These are phyloP conservation scores for Ceratobasidium sp. DNA, from an alignment of 1,284 basidiomycete genomes.

Conservation along the genomic window DNA sequence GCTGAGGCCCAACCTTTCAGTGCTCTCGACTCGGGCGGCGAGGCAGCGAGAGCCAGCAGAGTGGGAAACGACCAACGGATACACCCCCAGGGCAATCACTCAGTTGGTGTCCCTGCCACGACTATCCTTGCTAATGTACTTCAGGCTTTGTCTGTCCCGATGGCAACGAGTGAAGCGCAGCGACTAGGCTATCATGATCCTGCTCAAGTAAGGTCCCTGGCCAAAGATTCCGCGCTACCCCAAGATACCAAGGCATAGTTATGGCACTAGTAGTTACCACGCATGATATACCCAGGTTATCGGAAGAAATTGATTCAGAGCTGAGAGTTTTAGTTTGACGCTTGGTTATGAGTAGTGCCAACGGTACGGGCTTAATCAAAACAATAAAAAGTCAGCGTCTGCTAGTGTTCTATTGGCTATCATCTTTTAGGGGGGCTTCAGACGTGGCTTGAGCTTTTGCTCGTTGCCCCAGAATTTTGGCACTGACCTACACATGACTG, in stretches of 20 bases:
- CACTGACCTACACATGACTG: constrained; percentile 71
- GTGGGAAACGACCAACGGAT: not conserved
- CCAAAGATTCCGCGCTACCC: not conserved
- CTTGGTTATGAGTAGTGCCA: not conserved
- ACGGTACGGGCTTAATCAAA: not conserved
- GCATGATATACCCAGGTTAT: not conserved
- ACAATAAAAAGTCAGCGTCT: not conserved
- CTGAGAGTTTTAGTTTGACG: not conserved
- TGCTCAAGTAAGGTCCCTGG: not conserved
- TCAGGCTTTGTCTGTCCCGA: constrained; percentile 2
- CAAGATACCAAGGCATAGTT: not conserved
- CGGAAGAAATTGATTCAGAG: not conserved
- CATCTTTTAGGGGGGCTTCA: not conserved
- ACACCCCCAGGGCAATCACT: not conserved
- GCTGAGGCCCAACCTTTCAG: not conserved
- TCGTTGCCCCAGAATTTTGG: constrained; percentile 75
- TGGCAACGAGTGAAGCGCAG: constrained; percentile 14
- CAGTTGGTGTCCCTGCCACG: constrained; percentile 4
- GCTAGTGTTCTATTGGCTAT: constrained; percentile 7
- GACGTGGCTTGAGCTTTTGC: constrained; percentile 12
- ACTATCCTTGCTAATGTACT: constrained; percentile 13
- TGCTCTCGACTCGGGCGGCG: not conserved
- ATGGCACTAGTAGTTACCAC: not conserved
- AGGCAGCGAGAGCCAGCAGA: not conserved
- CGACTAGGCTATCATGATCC: constrained; percentile 12